Evolutionary conservation across 768 basidiomycete species (phyloP).

Genomic region (Leccinum truebloodii): DNA sequence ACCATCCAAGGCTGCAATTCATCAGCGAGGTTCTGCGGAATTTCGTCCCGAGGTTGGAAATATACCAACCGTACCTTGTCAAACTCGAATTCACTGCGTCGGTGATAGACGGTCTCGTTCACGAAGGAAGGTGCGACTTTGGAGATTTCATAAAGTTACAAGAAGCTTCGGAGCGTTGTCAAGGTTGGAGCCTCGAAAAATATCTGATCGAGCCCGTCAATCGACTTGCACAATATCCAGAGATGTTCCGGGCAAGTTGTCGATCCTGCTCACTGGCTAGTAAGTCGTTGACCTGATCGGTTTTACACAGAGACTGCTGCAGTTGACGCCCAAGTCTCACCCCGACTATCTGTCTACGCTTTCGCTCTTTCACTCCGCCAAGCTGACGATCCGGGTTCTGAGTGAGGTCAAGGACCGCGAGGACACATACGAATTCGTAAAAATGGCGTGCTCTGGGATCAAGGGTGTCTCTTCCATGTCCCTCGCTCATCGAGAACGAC

Average conservation of each 20-base stretch:
- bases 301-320: slow-evolving; percentile 64
- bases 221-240: slow-evolving; percentile 68
- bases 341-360: slow-evolving; percentile 70
- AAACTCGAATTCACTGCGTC: slow-evolving; percentile 61
- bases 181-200: slow-evolving; percentile 62
- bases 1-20: slow-evolving; percentile 46
- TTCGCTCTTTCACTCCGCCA: slow-evolving; percentile 63
- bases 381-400: slow-evolving; percentile 73
- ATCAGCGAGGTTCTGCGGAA: slow-evolving; percentile 59
- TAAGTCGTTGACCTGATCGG: slow-evolving; percentile 7
- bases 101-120: slow-evolving; percentile 49
- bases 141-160: slow-evolving; percentile 82
- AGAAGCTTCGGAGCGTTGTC: slow-evolving; percentile 52
- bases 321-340: slow-evolving; percentile 68
- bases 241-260: slow-evolving; percentile 67
- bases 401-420: slow-evolving; percentile 85
- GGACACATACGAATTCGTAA: slow-evolving; percentile 80
- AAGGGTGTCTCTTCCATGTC: slow-evolving; percentile 53
- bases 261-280: background rate
- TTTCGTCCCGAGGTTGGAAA: slow-evolving; percentile 69
- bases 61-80: slow-evolving; percentile 86
- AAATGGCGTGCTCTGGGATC: slow-evolving; percentile 58
- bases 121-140: slow-evolving; percentile 65
- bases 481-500: slow-evolving; percentile 72
- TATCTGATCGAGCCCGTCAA: slow-evolving; percentile 78